Evolutionary conservation across 1,139 yeast genomes (phyloP), one percentile per base, ranked within the genome.

Genomic region (Debaryomyces sp.): DNA sequence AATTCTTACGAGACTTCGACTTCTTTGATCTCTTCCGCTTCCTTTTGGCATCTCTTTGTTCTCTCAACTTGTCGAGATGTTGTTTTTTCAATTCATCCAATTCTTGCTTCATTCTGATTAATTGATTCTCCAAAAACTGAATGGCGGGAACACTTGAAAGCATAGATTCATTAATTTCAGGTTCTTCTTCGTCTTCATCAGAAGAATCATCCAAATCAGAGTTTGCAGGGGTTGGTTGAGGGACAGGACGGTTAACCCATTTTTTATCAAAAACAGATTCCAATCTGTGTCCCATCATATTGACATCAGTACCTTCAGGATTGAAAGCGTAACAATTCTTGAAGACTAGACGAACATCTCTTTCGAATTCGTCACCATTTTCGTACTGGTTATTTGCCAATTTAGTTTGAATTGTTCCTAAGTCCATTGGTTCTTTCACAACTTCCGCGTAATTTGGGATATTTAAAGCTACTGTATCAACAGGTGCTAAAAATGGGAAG

Each of bases 261-360:
- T 85, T 87, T 63, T 87, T 85, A 60, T 90, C 89, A 64, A 94
- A 94, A 6, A 89, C 80, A 23, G 84, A 84, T 66, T 94, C 98
- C 52, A 94, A 74, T 58, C 90, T 81, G 63, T 89, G 96, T 23
- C 99, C 99, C 96, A 94, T 89, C 80, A 83, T 81, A 66, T 92
- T 90, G 35, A 95, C 99, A 42, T 96, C 96, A 9, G 96, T 85
- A 7, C 97, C 96, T 60, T 89, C 96, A 1, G 99, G 98, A 67
- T 94, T 95, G 72, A 94, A 94, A 22, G 80, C 77, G 68, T 89
- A 94, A 71, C 99, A 94, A 70, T 94, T 94, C 52, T 81, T 75
- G 71, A 94, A 91, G 55, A 94, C 89, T 51, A 91, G 78, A 49
- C 90, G 79, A 22, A 94, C 82, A 63, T 94, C 99, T 33, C 71